Evolutionary conservation across 2,329 filamentous ascomycete species (phyloP), one percentile per base, ranked within the genome.

Genomic region (Epichloe coenophiala): DNA sequence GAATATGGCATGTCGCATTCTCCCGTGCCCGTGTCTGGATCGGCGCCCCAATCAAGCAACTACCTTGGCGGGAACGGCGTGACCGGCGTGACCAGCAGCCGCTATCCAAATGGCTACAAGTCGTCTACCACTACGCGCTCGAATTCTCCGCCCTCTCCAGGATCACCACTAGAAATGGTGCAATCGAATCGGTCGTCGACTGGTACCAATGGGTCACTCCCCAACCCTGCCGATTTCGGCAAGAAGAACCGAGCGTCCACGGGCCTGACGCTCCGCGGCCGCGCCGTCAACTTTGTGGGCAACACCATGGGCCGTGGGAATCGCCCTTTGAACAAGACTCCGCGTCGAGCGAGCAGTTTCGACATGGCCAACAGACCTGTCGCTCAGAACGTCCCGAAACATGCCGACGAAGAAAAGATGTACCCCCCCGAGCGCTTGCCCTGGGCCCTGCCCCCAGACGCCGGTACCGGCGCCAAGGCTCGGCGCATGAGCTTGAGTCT

Each of bases 391-490:
- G 56, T 51, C 17, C 52, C 23, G 48, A 52, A 40, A 40, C 54
- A 42, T 51, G 47, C 57, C 47, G 53, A 60, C 38, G 57, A 62
- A 27, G 54, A 61, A 15, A 58, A 60, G 5, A 64, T 59, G 23
- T 64, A 61, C 48, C 64, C 65, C 3, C 65, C 66, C 8, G 64
- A 76, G 53, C 69, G 73, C 17, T 65, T 75, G 37, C 71, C 76
- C 2, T 82, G 78, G 77, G 72, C 74, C 2, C 72, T 83, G 35
- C 74, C 80, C 1, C 84, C 86, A 2, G 80, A 81, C 48, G 76
- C 77, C 21, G 86, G 86, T 12, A 84, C 82, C 17, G 86, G 86
- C 9, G 75, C 86, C 63, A 91, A 90, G 68, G 82, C 86, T 33
- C 77, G 86, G n/a, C 81, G 85, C 47, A 73, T 91, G 69, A 90